Base-by-base conservation (phyloP, 345 rosid genomes). In the Erysimum cheiranthoides region DNA sequence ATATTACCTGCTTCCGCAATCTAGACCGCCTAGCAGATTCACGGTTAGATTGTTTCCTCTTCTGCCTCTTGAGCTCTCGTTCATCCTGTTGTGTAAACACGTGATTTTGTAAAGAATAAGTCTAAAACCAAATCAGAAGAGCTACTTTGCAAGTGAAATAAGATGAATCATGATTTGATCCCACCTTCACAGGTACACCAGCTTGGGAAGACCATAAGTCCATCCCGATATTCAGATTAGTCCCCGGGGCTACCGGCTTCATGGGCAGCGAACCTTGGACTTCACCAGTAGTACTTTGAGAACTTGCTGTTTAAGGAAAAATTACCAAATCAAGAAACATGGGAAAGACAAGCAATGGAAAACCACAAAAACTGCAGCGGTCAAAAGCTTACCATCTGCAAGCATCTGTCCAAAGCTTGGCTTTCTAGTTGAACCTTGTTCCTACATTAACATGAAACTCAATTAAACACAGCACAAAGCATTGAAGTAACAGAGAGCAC, bases 1-100 rank as follows among this genome's bases (percentile, higher is more conserved):
- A 8, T 35, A 32, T 17, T 81, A 92, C 99, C 97, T 95, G 99
- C 83, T 95, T 95, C 8, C 99, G 92, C 80, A 92, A 77, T 84
- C 99, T 89, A 51, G 99, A 95, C 71, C 99, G 85, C 76, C 98
- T 86, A 3, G 99, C 99, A 1, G 99, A 96, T 81, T 96, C 98
- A 75, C 99, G 80, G 68, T 96, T 96, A 45, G 99, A 96, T 67
- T 93, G 99, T 87, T 96, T 96, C 82, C 99, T 85, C 70, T 88
- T 90, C 86, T 92, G 99, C 58, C 90, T 82, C 85, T 95, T 95
- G 52, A 92, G 81, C 80, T 95, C 99, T 13, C 97, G 85, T 52
- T 92, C 99, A 78, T 95, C 98, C 98, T 92, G 80, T 43, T 77
- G 56, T 36, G 74, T 61, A 42, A 76, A 76, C 16, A 58, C 6